phyloP scores from a whole-genome alignment of 495 filamentous ascomycete genomes.

The Cladorrhinum samala region DNA sequence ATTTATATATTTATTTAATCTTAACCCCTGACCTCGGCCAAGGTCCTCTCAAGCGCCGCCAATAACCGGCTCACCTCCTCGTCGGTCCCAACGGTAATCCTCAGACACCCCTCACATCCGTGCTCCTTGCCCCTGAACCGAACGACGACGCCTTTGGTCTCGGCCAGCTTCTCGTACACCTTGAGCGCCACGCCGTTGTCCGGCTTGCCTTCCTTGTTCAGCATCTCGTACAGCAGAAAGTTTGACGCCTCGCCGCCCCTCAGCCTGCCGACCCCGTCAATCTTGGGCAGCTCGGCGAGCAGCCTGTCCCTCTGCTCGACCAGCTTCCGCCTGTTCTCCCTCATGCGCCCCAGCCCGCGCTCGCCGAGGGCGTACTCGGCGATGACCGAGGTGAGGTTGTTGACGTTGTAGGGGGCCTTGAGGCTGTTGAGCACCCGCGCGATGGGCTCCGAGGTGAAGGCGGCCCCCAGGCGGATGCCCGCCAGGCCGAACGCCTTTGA shows the following conservation, averaged over 20 bases:
- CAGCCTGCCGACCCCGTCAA: conserved; percentile 75
- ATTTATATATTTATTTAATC: too few species aligned
- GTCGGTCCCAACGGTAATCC: conserved; percentile 90
- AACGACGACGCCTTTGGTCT: conserved; percentile 84
- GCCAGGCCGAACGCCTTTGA: conserved; percentile 95
- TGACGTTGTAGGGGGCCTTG: conserved; percentile 94
- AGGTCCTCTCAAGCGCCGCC: conserved; percentile 54
- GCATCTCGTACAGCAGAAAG: conserved; percentile 83
- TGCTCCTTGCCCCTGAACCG: conserved; percentile 88
- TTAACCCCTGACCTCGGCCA: conserved; percentile 49
- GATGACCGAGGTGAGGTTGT: conserved; percentile 75
- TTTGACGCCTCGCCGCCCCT: conserved; percentile 77
- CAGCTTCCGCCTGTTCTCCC: conserved; percentile 57
- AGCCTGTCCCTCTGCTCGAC: conserved; percentile 71
- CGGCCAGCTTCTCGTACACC: conserved; percentile 78
- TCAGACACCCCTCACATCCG: conserved; percentile 80
- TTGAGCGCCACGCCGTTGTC: conserved; percentile 71
- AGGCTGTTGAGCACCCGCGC: conserved; percentile 74
- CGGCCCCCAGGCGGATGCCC: conserved; percentile 72
- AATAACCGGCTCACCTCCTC: conserved; percentile 75
- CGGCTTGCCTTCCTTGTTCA: conserved; percentile 64
- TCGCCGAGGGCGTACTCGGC: conserved; percentile 64
- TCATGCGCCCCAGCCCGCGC: conserved; percentile 65
- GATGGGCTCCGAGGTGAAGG: conserved; percentile 54
- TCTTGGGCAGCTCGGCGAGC: conserved; percentile 62